These are phyloP conservation scores for Agarophyton chilense DNA, from an alignment of 23 red algal species.

Conservation along the genomic window DNA sequence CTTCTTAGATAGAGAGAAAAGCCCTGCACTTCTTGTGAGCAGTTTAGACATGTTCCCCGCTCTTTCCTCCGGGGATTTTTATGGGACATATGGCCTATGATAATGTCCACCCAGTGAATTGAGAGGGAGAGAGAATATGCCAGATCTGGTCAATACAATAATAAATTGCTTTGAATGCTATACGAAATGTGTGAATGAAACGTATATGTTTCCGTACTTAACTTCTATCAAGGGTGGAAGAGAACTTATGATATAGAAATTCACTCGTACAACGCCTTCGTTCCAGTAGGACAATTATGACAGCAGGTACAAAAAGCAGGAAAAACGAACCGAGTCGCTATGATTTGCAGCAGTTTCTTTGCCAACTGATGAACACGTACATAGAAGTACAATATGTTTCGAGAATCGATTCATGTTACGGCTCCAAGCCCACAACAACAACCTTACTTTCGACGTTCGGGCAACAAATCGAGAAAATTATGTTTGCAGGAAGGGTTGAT, in stretches of 20 bases:
- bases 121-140: background rate
- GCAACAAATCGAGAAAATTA: background rate
- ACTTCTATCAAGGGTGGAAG: background rate
- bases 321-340: background rate
- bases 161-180: background rate
- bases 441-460: background rate
- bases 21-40: background rate
- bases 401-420: background rate
- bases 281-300: background rate
- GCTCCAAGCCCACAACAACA: background rate
- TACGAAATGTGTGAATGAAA: background rate
- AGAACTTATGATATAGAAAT: background rate
- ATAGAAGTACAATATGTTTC: background rate
- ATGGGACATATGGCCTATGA: background rate
- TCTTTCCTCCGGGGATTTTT: too few species aligned
- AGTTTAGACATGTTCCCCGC: too few species aligned
- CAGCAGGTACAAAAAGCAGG: background rate
- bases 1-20: background rate
- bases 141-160: background rate
- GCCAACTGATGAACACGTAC: constrained; percentile 6
- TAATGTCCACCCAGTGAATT: background rate
- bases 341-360: background rate
- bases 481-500: background rate
- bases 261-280: background rate
- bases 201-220: background rate